These are phyloP conservation scores for Trichosporon inkin DNA, from an alignment of 1,284 basidiomycete genomes.

Conservation along the genomic window DNA sequence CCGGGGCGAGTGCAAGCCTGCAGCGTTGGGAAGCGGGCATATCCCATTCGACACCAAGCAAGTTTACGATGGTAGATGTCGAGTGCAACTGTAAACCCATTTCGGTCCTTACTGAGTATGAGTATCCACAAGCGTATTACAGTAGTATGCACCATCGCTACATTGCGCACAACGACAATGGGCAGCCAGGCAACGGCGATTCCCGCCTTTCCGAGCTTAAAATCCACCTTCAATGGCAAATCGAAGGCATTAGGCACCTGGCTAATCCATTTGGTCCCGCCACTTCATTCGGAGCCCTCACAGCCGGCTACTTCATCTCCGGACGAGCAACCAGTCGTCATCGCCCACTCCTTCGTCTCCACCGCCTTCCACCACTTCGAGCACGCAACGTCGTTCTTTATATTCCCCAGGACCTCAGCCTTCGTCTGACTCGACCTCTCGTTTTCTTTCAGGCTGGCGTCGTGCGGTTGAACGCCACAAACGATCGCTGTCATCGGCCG, in stretches of 20 bases:
- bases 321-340: background rate
- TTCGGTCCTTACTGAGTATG: no score
- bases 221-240: background rate
- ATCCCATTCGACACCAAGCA: no score
- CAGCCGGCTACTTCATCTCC: conserved; percentile 1
- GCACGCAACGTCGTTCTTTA: background rate
- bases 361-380: background rate
- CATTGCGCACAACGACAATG: no score
- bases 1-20: no score
- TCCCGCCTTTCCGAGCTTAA: background rate
- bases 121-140: no score
- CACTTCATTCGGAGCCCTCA: background rate
- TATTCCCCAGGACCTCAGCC: background rate
- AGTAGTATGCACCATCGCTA: no score
- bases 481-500: background rate
- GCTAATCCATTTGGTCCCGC: background rate
- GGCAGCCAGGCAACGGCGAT: no score
- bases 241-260: background rate
- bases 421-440: background rate
- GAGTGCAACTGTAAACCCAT: no score
- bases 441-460: background rate
- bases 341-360: conserved; percentile 3
- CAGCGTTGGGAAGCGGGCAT: no score
- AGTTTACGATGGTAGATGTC: no score
- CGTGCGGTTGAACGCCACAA: background rate